These are phyloP conservation scores for Hyphopichia khmerensis DNA, from an alignment of 1,139 yeast species.

Conservation along the genomic window DNA sequence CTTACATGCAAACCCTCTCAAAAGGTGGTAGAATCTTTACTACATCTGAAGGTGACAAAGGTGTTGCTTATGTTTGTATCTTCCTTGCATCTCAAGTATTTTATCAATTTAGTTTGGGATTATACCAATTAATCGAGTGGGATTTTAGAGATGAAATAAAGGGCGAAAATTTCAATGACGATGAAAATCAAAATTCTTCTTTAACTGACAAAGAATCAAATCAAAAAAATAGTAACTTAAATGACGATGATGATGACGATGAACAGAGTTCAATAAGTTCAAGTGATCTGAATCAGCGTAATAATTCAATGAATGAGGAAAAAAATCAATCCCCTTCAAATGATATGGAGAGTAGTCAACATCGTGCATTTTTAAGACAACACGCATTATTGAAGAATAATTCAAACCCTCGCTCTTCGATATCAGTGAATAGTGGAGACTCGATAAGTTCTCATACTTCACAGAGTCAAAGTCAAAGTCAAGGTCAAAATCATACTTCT, in stretches of 20 bases:
- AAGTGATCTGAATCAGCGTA: background rate
- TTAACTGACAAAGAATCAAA: background rate
- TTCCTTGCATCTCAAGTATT: conserved; percentile 71
- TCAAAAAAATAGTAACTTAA: background rate
- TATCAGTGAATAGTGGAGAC: conserved; percentile 1
- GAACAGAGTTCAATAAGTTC: conserved; percentile 2
- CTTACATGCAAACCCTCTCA: conserved; percentile 79
- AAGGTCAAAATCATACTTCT: background rate
- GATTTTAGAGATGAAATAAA: conserved; percentile 54
- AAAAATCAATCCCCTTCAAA: conserved; percentile 4
- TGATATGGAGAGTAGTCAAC: conserved; percentile 12
- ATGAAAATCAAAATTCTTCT: background rate
- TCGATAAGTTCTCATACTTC: background rate
- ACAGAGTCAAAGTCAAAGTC: background rate
- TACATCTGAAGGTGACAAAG: conserved; percentile 61
- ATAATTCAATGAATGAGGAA: background rate
- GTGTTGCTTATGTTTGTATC: conserved; percentile 84
- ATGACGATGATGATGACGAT: background rate
- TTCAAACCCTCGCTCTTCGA: conserved; percentile 10
- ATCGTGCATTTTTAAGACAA: conserved; percentile 18
- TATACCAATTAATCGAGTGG: conserved; percentile 65
- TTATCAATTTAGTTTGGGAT: conserved; percentile 74
- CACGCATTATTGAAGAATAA: conserved; percentile 10
- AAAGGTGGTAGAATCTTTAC: conserved; percentile 60
- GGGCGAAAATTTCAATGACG: conserved; percentile 8